A percentile compares a stretch with the other conserved stretches of the same genome.
These are phyloP conservation scores for Circinella umbellata DNA, from an alignment of 371 early-diverging fungal genomes.

Conservation along the genomic window DNA sequence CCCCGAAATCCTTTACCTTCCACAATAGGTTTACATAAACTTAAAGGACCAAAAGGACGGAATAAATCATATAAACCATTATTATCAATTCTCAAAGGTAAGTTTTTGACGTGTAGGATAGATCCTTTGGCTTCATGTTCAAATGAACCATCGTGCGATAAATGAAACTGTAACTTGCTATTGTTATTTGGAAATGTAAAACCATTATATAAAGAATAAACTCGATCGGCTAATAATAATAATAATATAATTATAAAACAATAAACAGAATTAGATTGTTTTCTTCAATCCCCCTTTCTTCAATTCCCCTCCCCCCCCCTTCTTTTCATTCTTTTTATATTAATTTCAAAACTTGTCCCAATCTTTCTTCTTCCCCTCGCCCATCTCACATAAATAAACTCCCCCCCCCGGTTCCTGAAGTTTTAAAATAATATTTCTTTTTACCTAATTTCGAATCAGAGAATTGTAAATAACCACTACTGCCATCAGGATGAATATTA, in stretches of 20 bases:
- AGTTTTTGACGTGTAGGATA: conserved; percentile 38
- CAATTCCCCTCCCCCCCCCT: too few relatives aligned
- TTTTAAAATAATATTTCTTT: neutral
- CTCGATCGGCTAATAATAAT: conserved; percentile 23
- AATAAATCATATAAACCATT: conserved; percentile 37
- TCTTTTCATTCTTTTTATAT: too few relatives aligned
- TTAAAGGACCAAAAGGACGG: conserved; percentile 47
- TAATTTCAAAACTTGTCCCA: too few relatives aligned
- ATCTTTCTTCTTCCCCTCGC: neutral
- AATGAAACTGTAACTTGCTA: conserved; percentile 26
- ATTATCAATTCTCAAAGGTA: conserved; percentile 32
- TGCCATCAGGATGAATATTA: conserved; percentile 18
- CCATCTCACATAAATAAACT: neutral
- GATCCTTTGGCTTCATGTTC: conserved; percentile 30
- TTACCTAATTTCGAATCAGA: conserved; percentile 26
- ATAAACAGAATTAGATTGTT: neutral
- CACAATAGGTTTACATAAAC: conserved; percentile 34
- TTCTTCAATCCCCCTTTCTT: neutral
- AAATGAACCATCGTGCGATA: conserved; percentile 18
- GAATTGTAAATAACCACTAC: conserved; percentile 23
- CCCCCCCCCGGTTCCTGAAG: neutral
- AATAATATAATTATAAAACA: too few relatives aligned
- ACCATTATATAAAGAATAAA: conserved; percentile 34
- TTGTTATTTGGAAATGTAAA: conserved; percentile 27
- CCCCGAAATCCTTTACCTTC: conserved; percentile 32